Conservation (phyloP, 805 yeast species). For the Hanseniaspora guilliermondii region DNA sequence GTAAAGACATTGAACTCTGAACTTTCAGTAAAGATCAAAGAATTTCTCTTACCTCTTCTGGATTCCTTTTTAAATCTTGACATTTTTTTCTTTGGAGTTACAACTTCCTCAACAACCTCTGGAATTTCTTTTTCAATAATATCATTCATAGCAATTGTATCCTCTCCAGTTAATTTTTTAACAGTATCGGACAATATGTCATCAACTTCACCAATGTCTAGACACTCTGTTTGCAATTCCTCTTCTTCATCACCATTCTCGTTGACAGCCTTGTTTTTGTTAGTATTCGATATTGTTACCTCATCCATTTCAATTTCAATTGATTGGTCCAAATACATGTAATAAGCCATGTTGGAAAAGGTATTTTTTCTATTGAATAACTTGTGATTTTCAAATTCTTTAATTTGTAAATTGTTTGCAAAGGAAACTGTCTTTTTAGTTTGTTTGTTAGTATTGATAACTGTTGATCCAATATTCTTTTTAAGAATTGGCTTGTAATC, state of each 20-base stretch:
- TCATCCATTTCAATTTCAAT: constrained; percentile 7
- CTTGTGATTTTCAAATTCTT: constrained; percentile 27
- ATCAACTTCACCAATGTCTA: constrained; percentile 1
- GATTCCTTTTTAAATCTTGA: constrained; percentile 25
- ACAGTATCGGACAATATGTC: background rate
- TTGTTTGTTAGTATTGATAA: background rate
- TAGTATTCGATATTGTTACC: background rate
- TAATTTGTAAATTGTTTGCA: constrained; percentile 25
- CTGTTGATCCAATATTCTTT: background rate
- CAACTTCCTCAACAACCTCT: constrained; percentile 13
- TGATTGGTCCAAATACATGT: background rate
- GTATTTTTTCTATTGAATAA: constrained; percentile 25
- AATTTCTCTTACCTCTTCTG: constrained; percentile 8
- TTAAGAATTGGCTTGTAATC: constrained; percentile 7
- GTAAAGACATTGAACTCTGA: background rate
- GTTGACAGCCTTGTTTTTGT: background rate
- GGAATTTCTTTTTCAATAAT: constrained; percentile 18
- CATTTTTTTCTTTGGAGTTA: constrained; percentile 17
- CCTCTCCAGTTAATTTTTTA: constrained; percentile 24
- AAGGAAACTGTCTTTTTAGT: constrained; percentile 25
- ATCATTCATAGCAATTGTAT: constrained; percentile 24
- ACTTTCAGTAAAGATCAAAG: background rate
- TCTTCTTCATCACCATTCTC: background rate
- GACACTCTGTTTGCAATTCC: background rate
- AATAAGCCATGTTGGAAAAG: constrained; percentile 16